Base-by-base conservation (phyloP, 2,329 filamentous ascomycete genomes). In the Colletotrichum tropicale region DNA sequence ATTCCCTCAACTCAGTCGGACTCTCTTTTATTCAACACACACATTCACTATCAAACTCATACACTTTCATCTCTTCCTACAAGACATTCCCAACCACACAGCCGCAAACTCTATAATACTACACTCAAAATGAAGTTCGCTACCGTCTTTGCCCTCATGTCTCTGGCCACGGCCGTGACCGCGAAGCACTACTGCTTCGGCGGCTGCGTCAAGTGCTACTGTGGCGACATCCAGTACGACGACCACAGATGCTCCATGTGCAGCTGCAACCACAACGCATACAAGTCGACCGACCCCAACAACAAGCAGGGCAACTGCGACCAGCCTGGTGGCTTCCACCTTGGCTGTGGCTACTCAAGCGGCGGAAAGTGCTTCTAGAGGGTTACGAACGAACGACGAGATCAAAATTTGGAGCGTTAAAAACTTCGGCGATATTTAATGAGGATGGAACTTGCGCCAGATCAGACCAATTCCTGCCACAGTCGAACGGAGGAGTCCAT, bases 21-120 rank as follows among this genome's bases (percentile, higher is more conserved):
- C 10, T 5, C 43, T 13, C 3, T 21, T 7, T 7, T n/a, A 8
- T 13, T 13, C 10, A 48, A 4, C 6, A 13, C 6, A 8, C 43
- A 52, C 43, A 5, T 52, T 52, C 43, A 4, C 10, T 8, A 52
- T 7, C 43, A 52, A 13, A 48, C 7, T 0, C 6, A 48, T 12
- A 8, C 43, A 13, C 1, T 0, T 48, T 21, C 43, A 5, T 52
- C 1, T 48, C 10, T 52, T 8, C 10, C 43, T 21, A 8, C 43
- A 24, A 52, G 43, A 52, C 12, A 8, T 0, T 24, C n/a, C 3
- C 43, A 21, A 5, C 12, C 2, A 52, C 43, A 21, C 43, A 52
- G n/a, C n/a, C 43, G 18, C 10, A 52, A 13, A 13, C 6, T 1
- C 2, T 2, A 8, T 21, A 4, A 1, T 4, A 21, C 18, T 4